These are phyloP conservation scores for Singerocomus rubriflavus DNA, from an alignment of 1,284 basidiomycete genomes.

Conservation along the genomic window DNA sequence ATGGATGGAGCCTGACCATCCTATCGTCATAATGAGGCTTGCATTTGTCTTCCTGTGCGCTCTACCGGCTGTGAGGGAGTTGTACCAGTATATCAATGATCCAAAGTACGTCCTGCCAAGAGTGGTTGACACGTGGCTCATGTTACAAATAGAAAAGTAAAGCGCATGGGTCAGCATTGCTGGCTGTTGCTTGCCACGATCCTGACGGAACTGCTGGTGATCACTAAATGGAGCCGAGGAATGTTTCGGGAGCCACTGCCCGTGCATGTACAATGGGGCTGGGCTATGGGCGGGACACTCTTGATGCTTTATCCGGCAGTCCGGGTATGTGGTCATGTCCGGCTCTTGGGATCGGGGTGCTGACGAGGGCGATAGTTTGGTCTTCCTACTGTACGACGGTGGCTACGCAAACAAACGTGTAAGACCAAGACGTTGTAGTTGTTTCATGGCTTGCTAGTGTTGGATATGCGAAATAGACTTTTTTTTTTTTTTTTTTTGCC, in stretches of 20 bases:
- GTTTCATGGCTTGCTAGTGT: too few species aligned
- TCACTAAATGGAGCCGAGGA: constrained; percentile 75
- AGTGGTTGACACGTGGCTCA: constrained; percentile 4
- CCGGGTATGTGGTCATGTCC: constrained; percentile 43
- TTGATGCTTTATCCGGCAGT: constrained; percentile 67
- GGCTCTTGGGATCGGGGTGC: background rate
- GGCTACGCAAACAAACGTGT: constrained; percentile 40
- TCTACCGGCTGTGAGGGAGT: constrained; percentile 74
- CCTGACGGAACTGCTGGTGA: constrained; percentile 70
- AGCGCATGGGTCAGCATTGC: constrained; percentile 83
- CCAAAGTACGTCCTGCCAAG: constrained; percentile 52
- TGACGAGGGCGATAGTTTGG: constrained; percentile 45
- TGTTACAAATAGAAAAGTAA: constrained; percentile 51
- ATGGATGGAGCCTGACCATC: constrained; percentile 87
- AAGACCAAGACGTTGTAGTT: constrained; percentile 34
- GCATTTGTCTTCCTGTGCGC: constrained; percentile 78
- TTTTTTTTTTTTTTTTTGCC: too few species aligned
- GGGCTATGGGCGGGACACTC: constrained; percentile 52
- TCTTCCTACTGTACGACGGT: constrained; percentile 45
- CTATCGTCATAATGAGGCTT: constrained; percentile 71
- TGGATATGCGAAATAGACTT: too few species aligned
- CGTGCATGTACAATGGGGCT: constrained; percentile 57
- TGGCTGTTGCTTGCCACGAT: constrained; percentile 83
- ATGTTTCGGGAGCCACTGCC: constrained; percentile 68
- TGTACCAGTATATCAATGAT: constrained; percentile 77